phyloP scores from a whole-genome alignment of 2,329 filamentous ascomycete species.

The Exutisphaerella laricina region DNA sequence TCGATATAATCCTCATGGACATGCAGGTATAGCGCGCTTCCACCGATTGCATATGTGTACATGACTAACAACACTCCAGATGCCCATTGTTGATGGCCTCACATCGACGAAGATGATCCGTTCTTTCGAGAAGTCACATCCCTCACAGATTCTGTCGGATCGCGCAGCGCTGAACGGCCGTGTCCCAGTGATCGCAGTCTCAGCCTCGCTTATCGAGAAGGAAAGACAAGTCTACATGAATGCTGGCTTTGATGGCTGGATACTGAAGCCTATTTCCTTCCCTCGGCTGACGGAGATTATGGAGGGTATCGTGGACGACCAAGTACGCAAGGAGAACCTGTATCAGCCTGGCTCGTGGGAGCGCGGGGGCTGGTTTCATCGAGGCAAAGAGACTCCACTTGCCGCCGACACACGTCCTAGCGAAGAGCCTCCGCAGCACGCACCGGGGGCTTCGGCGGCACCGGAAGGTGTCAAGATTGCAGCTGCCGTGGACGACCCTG shows the following conservation, averaged over 20 bases:
- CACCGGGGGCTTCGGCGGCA: slow-evolving; percentile 14
- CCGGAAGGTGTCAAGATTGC: slow-evolving; percentile 30
- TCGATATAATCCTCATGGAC: slow-evolving; percentile 84
- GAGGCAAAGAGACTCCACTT: slow-evolving; percentile 35
- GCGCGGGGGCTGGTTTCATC: slow-evolving; percentile 73
- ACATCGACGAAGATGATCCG: slow-evolving; percentile 79
- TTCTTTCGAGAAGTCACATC: slow-evolving; percentile 57
- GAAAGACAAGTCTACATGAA: slow-evolving; percentile 65
- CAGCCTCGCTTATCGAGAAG: slow-evolving; percentile 70
- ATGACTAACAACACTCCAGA: too few relatives aligned
- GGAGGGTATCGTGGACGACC: slow-evolving; percentile 59
- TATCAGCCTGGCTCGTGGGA: slow-evolving; percentile 75
- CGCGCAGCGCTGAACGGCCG: slow-evolving; percentile 57
- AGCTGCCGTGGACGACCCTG: slow-evolving; percentile 30
- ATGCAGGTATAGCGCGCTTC: slow-evolving; percentile 71
- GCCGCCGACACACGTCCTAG: slow-evolving; percentile 36
- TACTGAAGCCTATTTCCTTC: slow-evolving; percentile 83
- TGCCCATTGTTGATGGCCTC: slow-evolving; percentile 86
- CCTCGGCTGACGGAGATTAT: slow-evolving; percentile 65
- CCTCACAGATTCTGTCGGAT: slow-evolving; percentile 50
- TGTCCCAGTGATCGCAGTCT: slow-evolving; percentile 80
- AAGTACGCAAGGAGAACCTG: slow-evolving; percentile 55
- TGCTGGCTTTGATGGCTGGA: slow-evolving; percentile 84
- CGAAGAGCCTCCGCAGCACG: slow-evolving; percentile 17
- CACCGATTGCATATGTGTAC: too few relatives aligned